Percentiles rank a stretch among this genome's conserved stretches.
These are phyloP conservation scores for Stevia rebaudiana DNA, from an alignment of 140 eudicot species.

Conservation along the genomic window DNA sequence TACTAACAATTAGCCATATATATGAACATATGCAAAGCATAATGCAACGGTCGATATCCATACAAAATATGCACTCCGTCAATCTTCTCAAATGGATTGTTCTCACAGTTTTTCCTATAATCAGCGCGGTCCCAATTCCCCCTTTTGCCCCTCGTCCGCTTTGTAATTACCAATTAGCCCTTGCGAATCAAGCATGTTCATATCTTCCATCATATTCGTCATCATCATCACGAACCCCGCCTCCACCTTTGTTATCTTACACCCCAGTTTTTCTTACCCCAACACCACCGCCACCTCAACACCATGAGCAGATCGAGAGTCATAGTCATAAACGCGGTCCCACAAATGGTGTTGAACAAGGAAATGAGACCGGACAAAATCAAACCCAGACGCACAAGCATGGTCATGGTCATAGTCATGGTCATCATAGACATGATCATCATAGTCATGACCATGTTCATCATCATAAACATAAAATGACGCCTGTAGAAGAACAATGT, in stretches of 20 bases:
- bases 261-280: slow-evolving; percentile 1
- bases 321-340: slow-evolving; percentile 11
- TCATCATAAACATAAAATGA: slow-evolving; percentile 23
- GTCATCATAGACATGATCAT: slow-evolving; percentile 26
- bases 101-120: slow-evolving; percentile 30
- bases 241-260: slow-evolving; percentile 44
- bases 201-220: slow-evolving; percentile 54
- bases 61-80: slow-evolving; percentile 38
- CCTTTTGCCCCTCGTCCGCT: slow-evolving; percentile 50
- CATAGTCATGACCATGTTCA: slow-evolving; percentile 17
- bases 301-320: not conserved
- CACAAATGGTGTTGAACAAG: slow-evolving; percentile 5
- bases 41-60: slow-evolving; percentile 15
- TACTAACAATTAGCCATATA: slow-evolving; percentile 16
- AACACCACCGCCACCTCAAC: slow-evolving; percentile 31
- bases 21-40: slow-evolving; percentile 22
- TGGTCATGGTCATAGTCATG: slow-evolving; percentile 21
- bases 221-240: slow-evolving; percentile 36
- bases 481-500: slow-evolving; percentile 54
- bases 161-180: slow-evolving; percentile 55
- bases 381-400: slow-evolving; percentile 19
- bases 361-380: slow-evolving; percentile 2
- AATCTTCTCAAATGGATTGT: slow-evolving; percentile 22
- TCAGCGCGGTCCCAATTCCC: slow-evolving; percentile 29
- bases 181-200: slow-evolving; percentile 68